Conservation (phyloP, 179 eudicot species). For the Drosera spatulata region DNA sequence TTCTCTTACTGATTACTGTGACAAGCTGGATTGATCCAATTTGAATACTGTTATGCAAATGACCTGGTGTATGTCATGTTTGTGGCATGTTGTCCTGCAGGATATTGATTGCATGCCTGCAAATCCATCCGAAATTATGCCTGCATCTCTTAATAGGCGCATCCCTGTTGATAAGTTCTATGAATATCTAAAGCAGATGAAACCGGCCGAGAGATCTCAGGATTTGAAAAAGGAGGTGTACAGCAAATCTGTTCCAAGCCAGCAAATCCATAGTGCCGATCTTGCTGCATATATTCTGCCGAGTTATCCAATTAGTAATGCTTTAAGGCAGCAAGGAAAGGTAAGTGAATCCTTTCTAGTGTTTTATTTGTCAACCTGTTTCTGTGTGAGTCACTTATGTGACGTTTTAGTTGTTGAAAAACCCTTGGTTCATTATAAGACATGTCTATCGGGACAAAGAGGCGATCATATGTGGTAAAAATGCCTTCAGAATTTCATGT, state of each 20-base stretch:
- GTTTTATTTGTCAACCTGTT: not conserved
- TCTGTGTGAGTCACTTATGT: too few relatives aligned
- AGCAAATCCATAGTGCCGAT: constrained; percentile 29
- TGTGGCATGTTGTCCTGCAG: constrained; percentile 25
- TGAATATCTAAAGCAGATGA: constrained; percentile 54
- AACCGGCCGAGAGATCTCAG: constrained; percentile 29
- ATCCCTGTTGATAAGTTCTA: constrained; percentile 42
- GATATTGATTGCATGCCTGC: constrained; percentile 98
- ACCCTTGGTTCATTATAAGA: too few relatives aligned
- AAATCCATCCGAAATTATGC: constrained; percentile 71
- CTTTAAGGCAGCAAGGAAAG: constrained; percentile 51
- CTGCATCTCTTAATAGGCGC: constrained; percentile 55
- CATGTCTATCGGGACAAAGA: too few relatives aligned
- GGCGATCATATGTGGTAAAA: too few relatives aligned
- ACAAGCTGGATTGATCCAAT: too few relatives aligned
- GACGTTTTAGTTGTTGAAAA: too few relatives aligned
- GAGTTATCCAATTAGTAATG: constrained; percentile 28
- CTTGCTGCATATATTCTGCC: constrained; percentile 28
- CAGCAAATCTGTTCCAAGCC: constrained; percentile 31
- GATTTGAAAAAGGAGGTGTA: constrained; percentile 44
- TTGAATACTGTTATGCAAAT: not conserved
- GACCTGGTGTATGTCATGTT: not conserved
- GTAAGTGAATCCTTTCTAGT: constrained; percentile 16
- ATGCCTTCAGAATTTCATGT: too few relatives aligned
- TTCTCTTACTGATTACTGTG: too few relatives aligned